A percentile compares a stretch with the other conserved stretches of the same genome.
Evolutionary conservation across 306 rosid genomes (phyloP).

Genomic region (Luffa acutangula): DNA sequence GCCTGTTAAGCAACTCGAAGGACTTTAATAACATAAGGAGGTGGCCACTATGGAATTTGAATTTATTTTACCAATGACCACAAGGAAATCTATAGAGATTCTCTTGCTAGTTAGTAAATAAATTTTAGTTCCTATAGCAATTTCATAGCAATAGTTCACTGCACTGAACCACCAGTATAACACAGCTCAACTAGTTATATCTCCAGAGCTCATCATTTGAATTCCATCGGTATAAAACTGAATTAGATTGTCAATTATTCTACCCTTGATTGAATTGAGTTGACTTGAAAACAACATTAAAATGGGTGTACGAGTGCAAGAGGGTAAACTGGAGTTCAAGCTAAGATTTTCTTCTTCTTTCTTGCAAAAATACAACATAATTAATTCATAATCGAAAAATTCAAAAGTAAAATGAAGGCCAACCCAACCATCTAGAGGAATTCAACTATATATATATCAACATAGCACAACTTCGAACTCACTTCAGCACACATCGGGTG

Average conservation of each 20-base stretch:
- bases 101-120: not conserved
- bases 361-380: not conserved
- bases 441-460: not conserved
- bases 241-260: not conserved
- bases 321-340: not conserved
- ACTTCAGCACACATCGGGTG: slow-evolving; percentile 92
- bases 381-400: not conserved
- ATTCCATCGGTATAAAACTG: not conserved
- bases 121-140: not conserved
- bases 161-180: not conserved
- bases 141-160: not conserved
- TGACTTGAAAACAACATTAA: not conserved
- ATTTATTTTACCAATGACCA: not conserved
- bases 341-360: not conserved
- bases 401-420: not conserved
- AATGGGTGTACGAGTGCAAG: not conserved
- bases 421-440: not conserved
- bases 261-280: not conserved
- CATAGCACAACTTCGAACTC: slow-evolving; percentile 19
- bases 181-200: not conserved
- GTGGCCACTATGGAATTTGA: not conserved
- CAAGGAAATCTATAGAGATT: not conserved
- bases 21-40: not conserved
- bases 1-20: not conserved
- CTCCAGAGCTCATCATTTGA: not conserved